Conservation (phyloP, 495 filamentous ascomycete species). For the Chaetomium tenue region DNA sequence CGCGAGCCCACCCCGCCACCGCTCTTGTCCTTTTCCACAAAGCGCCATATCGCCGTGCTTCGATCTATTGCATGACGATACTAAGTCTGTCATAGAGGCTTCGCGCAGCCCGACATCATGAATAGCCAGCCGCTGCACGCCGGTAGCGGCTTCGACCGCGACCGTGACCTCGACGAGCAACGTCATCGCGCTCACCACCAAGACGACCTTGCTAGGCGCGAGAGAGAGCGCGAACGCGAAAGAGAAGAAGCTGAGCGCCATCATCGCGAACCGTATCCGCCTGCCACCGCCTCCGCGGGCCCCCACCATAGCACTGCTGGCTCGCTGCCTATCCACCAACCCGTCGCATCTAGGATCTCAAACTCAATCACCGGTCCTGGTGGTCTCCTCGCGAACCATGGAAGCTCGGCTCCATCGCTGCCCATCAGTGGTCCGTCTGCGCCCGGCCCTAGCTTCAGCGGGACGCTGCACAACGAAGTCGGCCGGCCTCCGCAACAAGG, state of each 20-base stretch:
- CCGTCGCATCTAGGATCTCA: constrained; percentile 76
- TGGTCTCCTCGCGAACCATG: constrained; percentile 75
- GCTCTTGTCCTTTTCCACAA: neutral
- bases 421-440: constrained; percentile 63
- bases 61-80: neutral
- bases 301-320: constrained; percentile 81
- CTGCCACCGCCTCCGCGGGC: constrained; percentile 30
- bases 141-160: constrained; percentile 43
- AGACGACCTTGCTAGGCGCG: constrained; percentile 36
- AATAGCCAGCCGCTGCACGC: constrained; percentile 45
- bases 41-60: neutral
- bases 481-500: constrained; percentile 60
- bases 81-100: constrained; percentile 31
- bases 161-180: constrained; percentile 42
- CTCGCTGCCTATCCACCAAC: constrained; percentile 85
- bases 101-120: constrained; percentile 36
- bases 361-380: constrained; percentile 83
- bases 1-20: neutral
- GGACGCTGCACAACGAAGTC: constrained; percentile 59
- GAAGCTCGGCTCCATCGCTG: constrained; percentile 55
- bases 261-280: constrained; percentile 59
- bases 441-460: constrained; percentile 65
- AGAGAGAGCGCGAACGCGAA: constrained; percentile 32
- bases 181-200: constrained; percentile 40
- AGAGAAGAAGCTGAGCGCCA: constrained; percentile 70